phyloP scores from a whole-genome alignment of 148 eudicot genomes.

The Rheum nobile region DNA sequence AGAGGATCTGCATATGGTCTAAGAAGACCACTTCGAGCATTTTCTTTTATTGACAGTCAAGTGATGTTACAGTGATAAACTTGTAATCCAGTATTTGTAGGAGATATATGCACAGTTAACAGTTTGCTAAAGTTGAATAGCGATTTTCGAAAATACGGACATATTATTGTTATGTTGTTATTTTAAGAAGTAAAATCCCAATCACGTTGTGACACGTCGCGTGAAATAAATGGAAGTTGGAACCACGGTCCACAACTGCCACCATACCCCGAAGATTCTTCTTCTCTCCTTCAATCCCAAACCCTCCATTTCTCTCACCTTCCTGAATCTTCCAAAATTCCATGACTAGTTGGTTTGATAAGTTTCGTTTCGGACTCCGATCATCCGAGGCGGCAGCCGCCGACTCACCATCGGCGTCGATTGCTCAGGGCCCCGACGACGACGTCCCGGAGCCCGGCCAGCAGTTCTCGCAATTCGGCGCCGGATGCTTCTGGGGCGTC shows the following conservation, averaged over 20 bases:
- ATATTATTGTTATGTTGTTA: not conserved
- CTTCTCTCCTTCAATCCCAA: not conserved
- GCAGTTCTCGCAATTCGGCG: conserved; percentile 1
- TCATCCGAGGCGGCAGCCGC: not conserved
- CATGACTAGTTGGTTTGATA: conserved; percentile 9
- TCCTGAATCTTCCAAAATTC: not conserved
- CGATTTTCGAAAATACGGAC: no score
- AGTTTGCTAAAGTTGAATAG: no score
- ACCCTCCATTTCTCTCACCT: not conserved
- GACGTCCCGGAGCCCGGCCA: conserved; percentile 3
- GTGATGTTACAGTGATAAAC: no score
- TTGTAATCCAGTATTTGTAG: no score
- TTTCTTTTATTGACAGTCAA: no score
- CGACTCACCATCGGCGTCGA: not conserved
- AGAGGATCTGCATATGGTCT: no score
- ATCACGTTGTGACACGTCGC: not conserved
- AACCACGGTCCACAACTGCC: not conserved
- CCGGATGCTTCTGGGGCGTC: conserved; percentile 2
- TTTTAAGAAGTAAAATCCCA: not conserved
- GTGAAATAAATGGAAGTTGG: not conserved
- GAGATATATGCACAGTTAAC: no score
- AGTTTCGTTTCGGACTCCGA: not conserved
- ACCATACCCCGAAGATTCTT: not conserved
- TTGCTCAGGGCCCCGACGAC: not conserved
- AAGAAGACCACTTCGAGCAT: no score